Evolutionary conservation across 371 early-diverging fungal genomes (phyloP).

Genomic region (Lichtheimia hyalospora): DNA sequence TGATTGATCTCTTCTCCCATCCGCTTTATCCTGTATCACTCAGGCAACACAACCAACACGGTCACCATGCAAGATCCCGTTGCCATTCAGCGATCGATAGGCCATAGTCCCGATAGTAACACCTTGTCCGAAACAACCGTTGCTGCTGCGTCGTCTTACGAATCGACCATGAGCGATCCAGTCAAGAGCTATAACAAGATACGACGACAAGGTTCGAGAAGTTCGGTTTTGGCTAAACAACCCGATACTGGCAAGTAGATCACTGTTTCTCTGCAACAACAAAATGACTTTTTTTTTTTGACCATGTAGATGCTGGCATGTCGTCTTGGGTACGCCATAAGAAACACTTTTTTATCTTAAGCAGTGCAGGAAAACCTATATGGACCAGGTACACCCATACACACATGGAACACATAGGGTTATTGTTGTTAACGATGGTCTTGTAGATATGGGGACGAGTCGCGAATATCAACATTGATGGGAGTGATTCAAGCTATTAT

Average conservation of each 20-base stretch:
- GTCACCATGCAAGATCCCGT: conserved; percentile 9
- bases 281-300: not conserved
- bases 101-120: conserved; percentile 11
- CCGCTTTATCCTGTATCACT: too few species aligned
- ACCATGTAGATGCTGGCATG: not conserved
- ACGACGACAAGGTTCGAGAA: conserved; percentile 36
- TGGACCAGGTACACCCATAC: conserved; percentile 57
- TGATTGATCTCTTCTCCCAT: too few species aligned
- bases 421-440: too few species aligned
- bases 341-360: conserved; percentile 85
- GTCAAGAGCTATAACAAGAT: conserved; percentile 37
- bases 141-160: conserved; percentile 27
- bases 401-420: not conserved
- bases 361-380: conserved; percentile 87
- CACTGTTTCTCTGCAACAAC: not conserved
- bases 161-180: conserved; percentile 32
- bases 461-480: conserved; percentile 84
- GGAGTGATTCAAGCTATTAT: conserved; percentile 92
- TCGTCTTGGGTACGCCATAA: conserved; percentile 62
- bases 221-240: conserved; percentile 24
- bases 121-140: conserved; percentile 14
- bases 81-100: conserved; percentile 4
- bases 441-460: conserved; percentile 86
- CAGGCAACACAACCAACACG: too few species aligned
- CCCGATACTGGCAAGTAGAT: conserved; percentile 5